Evolutionary conservation across 805 yeast genomes (phyloP), one percentile per base, ranked within the genome.

Genomic region (Wickerhamiella sorbophila): DNA sequence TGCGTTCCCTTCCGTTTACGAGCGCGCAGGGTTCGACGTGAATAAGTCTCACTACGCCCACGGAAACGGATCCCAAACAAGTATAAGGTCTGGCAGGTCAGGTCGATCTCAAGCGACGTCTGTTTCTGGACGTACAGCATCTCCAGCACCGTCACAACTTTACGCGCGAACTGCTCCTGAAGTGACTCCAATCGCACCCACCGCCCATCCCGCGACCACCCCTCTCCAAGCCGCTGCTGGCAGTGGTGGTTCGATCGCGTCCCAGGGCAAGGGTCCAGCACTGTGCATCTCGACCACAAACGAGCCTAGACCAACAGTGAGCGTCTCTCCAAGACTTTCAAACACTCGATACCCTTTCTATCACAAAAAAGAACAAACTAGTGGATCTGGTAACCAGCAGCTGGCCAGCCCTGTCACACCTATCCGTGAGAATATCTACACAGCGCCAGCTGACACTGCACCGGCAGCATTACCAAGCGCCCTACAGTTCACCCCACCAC

Each of bases 21-120:
- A 65, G 47, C 59, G 66, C 12, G 69, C 69, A 4, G 69, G 69
- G 8, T 64, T 65, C 44, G 66, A 62, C 31, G 62, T 58, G 32
- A 54, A 56, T 46, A 38, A 40, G 21, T 18, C 36, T 2, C 22
- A 9, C 15, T 29, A 12, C 38, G n/a, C 38, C 45, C 12, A 33
- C 43, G 34, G 17, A 22, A 16, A 19, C 17, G 31, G 46, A 36
- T 47, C 50, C 31, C 48, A 44, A 21, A 15, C 39, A 10, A 31
- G 42, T 19, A 36, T 42, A 17, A 38, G 43, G 5, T 17, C 48
- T 8, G 31, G 36, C 18, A 33, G 41, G 20, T 24, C 24, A 6
- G 38, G 29, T 22, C 31, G 39, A 8, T 33, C 41, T n/a, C 39
- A 20, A 5, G 31, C 17, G 19, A 31, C 19, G 35, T 20, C 6